Conservation (phyloP, 2,329 filamentous ascomycete species). For the Sporothrix pseudoabietina region DNA sequence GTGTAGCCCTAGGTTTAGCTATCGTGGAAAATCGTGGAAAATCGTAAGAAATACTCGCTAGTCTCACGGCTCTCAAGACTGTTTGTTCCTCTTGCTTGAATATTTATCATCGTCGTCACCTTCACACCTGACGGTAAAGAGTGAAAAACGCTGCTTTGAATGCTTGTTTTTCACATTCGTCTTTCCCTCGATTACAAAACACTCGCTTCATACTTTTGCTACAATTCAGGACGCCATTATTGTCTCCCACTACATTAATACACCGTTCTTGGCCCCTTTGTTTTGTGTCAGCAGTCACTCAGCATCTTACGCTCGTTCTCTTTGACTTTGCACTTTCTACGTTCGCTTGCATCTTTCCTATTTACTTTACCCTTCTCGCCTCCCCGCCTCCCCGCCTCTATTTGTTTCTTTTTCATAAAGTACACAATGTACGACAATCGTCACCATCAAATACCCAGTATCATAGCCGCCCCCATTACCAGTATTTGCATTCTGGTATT, state of each 20-base stretch:
- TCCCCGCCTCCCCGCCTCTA: not conserved
- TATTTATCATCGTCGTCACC: not conserved
- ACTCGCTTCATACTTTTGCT: not conserved
- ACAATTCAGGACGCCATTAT: not conserved
- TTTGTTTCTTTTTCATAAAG: not conserved
- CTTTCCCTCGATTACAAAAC: not conserved
- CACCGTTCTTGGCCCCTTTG: not conserved
- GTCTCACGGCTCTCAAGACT: not conserved
- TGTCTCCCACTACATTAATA: not conserved
- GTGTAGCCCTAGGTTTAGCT: not conserved
- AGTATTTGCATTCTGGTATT: not conserved
- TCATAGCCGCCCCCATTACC: slow-evolving; percentile 12
- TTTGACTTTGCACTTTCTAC: not conserved
- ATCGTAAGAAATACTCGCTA: not conserved
- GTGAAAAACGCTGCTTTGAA: not conserved
- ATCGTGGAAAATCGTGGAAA: no score
- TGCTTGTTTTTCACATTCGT: no score
- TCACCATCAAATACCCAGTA: not conserved
- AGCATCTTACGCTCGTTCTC: not conserved
- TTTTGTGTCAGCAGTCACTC: not conserved
- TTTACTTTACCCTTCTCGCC: not conserved
- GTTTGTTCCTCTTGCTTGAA: not conserved
- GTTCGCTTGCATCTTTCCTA: not conserved
- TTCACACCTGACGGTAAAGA: no score
- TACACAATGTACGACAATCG: not conserved